Evolutionary conservation across 2,329 filamentous ascomycete species (phyloP).

Genomic region (Trematosphaeria pertusa): DNA sequence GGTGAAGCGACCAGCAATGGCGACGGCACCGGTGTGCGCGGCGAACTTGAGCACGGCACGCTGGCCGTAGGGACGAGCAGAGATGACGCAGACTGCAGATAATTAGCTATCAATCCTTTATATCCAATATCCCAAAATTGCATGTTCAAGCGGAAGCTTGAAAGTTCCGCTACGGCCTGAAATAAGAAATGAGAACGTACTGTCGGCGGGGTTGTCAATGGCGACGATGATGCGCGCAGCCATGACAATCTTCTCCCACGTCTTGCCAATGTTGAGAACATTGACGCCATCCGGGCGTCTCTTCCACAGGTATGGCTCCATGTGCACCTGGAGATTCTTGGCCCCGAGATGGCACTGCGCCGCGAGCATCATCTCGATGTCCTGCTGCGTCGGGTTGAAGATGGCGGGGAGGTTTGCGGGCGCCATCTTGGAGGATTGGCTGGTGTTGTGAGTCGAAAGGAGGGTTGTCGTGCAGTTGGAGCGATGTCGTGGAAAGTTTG

Average conservation of each 20-base stretch:
- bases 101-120: slow-evolving; percentile 19
- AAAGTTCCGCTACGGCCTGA: too few relatives aligned
- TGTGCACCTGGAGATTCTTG: slow-evolving; percentile 99
- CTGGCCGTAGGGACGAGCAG: slow-evolving; percentile 98
- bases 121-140: neutral
- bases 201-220: slow-evolving; percentile 99
- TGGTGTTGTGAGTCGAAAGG: slow-evolving; percentile 24
- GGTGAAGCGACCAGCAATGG: slow-evolving; percentile 99
- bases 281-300: slow-evolving; percentile 98
- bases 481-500: slow-evolving; percentile 26
- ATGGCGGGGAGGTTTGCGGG: slow-evolving; percentile 90
- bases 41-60: slow-evolving; percentile 99
- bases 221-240: slow-evolving; percentile 98
- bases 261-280: slow-evolving; percentile 99
- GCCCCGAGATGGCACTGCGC: slow-evolving; percentile 95
- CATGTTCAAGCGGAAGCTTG: too few relatives aligned
- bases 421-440: slow-evolving; percentile 75
- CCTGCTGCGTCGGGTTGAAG: slow-evolving; percentile 97
- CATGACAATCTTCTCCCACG: slow-evolving; percentile 99
- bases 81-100: slow-evolving; percentile 76
- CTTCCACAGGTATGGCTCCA: slow-evolving; percentile 99
- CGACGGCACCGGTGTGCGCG: slow-evolving; percentile 94
- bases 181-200: too few relatives aligned
- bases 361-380: slow-evolving; percentile 99
- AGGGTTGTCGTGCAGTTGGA: slow-evolving; percentile 20